Evolutionary conservation across 306 rosid species (phyloP).

Genomic region (Fagus crenata): DNA sequence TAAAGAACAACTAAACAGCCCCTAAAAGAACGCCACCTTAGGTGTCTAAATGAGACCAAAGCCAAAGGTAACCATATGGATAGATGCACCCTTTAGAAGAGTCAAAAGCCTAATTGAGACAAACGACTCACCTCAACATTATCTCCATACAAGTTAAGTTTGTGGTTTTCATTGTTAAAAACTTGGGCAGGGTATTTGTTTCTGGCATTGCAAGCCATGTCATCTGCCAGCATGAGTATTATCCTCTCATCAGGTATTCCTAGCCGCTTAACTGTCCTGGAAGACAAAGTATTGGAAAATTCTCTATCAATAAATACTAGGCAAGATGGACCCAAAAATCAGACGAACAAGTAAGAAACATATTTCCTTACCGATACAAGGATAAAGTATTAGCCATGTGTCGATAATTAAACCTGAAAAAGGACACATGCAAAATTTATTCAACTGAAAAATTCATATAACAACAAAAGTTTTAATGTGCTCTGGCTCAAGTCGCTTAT

Average conservation of each 20-base stretch:
- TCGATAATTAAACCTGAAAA: slow-evolving; percentile 87
- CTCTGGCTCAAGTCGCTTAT: neutral
- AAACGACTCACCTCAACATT: slow-evolving; percentile 79
- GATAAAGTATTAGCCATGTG: slow-evolving; percentile 98
- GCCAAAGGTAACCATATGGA: slow-evolving; percentile 10
- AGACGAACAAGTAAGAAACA: slow-evolving; percentile 9
- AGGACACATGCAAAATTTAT: slow-evolving; percentile 23
- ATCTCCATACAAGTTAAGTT: slow-evolving; percentile 89
- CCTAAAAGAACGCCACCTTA: neutral
- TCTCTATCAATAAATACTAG: slow-evolving; percentile 6
- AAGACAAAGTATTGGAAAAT: slow-evolving; percentile 29
- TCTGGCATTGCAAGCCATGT: slow-evolving; percentile 96
- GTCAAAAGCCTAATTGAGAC: slow-evolving; percentile 14
- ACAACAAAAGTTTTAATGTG: neutral
- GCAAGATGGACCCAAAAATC: neutral
- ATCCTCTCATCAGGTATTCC: slow-evolving; percentile 99
- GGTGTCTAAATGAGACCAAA: slow-evolving; percentile 8
- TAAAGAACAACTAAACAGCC: neutral
- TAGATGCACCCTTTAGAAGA: slow-evolving; percentile 2
- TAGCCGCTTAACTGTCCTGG: slow-evolving; percentile 90
- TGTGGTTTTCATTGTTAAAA: slow-evolving; percentile 93
- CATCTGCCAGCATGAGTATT: slow-evolving; percentile 96
- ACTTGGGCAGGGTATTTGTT: slow-evolving; percentile 96
- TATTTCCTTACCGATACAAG: slow-evolving; percentile 59
- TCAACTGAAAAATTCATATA: slow-evolving; percentile 13